Evolutionary conservation across 1,139 yeast genomes (phyloP), one percentile per base, ranked within the genome.

Genomic region (Geotrichum carabidarum): DNA sequence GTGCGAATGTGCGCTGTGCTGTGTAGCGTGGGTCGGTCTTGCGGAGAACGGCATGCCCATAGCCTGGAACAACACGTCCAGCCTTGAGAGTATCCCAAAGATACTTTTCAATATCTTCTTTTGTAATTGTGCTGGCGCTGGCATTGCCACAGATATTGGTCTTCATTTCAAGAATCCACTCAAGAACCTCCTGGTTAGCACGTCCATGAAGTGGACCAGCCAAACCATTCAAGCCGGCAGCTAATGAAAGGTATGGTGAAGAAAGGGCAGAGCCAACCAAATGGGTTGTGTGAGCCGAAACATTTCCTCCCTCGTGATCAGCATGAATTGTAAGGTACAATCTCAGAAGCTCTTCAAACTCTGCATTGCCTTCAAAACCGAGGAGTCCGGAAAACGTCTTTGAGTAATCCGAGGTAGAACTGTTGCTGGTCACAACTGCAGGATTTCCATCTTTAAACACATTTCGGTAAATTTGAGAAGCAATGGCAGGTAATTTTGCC

Each of bases 291-390:
- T 91, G 98, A 58, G 98, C 98, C 60, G 96, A 88, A 62, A 91
- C 98, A 73, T 91, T 91, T 76, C 98, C 98, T 78, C 98, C 98
- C 79, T 91, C 98, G 79, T 91, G 98, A 75, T 91, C 98, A 58
- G 95, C 86, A 82, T 91, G 98, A 75, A 91, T 86, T 68, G 97
- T 87, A 73, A 91, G 80, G 83, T 91, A 91, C 70, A 91, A 81
- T 80, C 98, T 87, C 85, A 91, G 82, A 71, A 91, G 82, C 78
- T 91, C 96, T 62, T 85, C 79, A 74, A 91, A 90, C 77, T 86
- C 89, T 69, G 76, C 71, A 79, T 85, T 81, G 68, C 78, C 79
- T 70, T 89, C 90, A 75, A 77, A 87, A 69, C 99, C 97, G 68
- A 91, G 80, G 75, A 86, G 78, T 70, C 76, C 73, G 66, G 97